These are phyloP conservation scores for Neobulgaria alba DNA, from an alignment of 2,329 filamentous ascomycete species.

Conservation along the genomic window DNA sequence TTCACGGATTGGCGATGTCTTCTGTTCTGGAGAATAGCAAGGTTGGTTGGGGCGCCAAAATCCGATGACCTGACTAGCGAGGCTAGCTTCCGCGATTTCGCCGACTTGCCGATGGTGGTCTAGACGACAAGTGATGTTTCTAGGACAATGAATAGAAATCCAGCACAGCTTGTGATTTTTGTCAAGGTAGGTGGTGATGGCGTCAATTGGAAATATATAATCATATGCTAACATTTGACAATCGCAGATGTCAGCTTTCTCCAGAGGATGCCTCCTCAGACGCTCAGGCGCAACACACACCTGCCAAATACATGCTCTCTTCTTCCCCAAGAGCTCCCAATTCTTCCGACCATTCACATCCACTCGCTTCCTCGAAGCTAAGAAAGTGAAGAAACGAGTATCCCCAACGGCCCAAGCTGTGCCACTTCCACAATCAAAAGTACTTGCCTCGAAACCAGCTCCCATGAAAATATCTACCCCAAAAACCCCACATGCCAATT, in stretches of 20 bases:
- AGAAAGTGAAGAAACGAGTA: background rate
- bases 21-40: constrained; percentile 1
- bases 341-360: constrained; percentile 18
- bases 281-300: constrained; percentile 11
- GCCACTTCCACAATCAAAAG: no score
- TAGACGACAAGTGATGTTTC: constrained; percentile 5
- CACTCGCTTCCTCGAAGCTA: constrained; percentile 15
- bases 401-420: no score
- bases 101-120: constrained; percentile 15
- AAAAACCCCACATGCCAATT: constrained; percentile 2
- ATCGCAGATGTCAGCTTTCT: constrained; percentile 30
- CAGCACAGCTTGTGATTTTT: no score
- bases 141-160: no score
- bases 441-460: constrained; percentile 3
- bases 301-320: constrained; percentile 8
- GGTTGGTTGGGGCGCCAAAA: background rate
- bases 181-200: constrained; percentile 11
- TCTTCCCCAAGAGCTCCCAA: constrained; percentile 9
- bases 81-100: constrained; percentile 15
- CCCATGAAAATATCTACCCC: constrained; percentile 4
- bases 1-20: background rate
- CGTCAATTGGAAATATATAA: background rate
- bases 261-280: constrained; percentile 26
- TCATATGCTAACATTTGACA: constrained; percentile 8
- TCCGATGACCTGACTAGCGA: background rate